Evolutionary conservation across 2,329 filamentous ascomycete species (phyloP), one percentile per base, ranked within the genome.

Genomic region (Macrophomina pseudophaseolina): DNA sequence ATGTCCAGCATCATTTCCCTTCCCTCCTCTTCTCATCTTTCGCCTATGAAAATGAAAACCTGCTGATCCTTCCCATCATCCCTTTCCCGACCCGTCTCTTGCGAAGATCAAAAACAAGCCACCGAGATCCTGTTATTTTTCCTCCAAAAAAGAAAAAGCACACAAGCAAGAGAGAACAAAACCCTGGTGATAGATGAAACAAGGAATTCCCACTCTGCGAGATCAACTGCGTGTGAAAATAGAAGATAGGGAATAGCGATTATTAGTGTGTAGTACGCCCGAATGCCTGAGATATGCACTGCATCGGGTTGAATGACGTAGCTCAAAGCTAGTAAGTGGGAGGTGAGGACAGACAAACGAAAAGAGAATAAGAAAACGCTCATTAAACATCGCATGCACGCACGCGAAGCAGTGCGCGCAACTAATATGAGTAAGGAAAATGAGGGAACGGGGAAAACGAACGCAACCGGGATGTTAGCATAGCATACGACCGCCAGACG

Each of bases 301-400:
- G 56, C 56, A 30, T 14, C 32, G 42, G 28, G 12, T 48, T 23
- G n/a, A 46, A 35, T n/a, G 38, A 44, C 30, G 28, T 33, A 28
- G n/a, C 33, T 16, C 8, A 28, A 38, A 23, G 32, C 44, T 32
- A n/a, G 32, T 8, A 16, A 48, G 32, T 18, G 30, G n/a, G 48
- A 53, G 18, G 35, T 42, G 35, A 64, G 40, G 60, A 64, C 48
- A n/a, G 59, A 5, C 33, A 18, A 48, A 64, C 9, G 32, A 30
- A 64, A 64, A 44, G 32, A 38, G 48, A 23, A 42, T 8, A 66
- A 56, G 52, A 35, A 59, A 66, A 51, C 54, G 53, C 64, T 60
- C 53, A 65, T 65, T 65, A 65, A 56, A 65, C 40, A 54, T 54
- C 52, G 51, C 63, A 65, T 62, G 58, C 30, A 48, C 63, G 63